These are phyloP conservation scores for Phylloporus arenicola DNA, from an alignment of 768 basidiomycete species.

Conservation along the genomic window DNA sequence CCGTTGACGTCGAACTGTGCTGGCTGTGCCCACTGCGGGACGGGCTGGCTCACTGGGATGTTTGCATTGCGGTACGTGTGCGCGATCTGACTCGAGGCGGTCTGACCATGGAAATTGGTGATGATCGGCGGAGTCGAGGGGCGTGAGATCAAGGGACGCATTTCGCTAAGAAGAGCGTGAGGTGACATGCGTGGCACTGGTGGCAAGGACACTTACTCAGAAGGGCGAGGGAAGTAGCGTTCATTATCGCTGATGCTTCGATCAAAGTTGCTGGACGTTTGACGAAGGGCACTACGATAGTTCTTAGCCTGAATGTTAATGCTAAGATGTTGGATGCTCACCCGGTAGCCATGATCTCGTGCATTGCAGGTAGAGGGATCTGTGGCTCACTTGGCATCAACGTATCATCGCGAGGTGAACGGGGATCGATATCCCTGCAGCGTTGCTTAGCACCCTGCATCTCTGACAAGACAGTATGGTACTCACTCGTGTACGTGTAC, in stretches of 20 bases:
- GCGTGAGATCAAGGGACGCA: conserved; percentile 44
- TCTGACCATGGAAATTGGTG: conserved; percentile 19
- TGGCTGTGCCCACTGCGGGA: conserved; percentile 26
- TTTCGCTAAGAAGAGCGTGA: conserved; percentile 38
- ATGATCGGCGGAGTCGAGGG: conserved; percentile 27
- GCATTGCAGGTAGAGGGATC: conserved; percentile 30
- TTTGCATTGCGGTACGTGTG: conserved; percentile 20
- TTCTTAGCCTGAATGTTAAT: neutral
- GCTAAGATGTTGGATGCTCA: conserved; percentile 1
- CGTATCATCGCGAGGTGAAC: conserved; percentile 30
- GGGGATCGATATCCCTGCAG: conserved; percentile 21
- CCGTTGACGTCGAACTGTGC: conserved; percentile 25
- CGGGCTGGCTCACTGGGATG: conserved; percentile 22
- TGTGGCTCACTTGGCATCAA: conserved; percentile 24
- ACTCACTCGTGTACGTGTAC: conserved; percentile 30
- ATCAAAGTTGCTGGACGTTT: conserved; percentile 13
- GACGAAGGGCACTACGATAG: conserved; percentile 12
- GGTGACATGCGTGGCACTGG: neutral
- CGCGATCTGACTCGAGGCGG: conserved; percentile 20
- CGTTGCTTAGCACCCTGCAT: neutral
- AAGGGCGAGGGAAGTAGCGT: conserved; percentile 6
- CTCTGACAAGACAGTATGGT: neutral
- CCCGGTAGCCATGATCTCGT: conserved; percentile 30
- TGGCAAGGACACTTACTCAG: conserved; percentile 22
- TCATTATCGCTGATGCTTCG: conserved; percentile 13